Base-by-base conservation (phyloP, 768 basidiomycete genomes). In the Boletus rufocinnamomeus region DNA sequence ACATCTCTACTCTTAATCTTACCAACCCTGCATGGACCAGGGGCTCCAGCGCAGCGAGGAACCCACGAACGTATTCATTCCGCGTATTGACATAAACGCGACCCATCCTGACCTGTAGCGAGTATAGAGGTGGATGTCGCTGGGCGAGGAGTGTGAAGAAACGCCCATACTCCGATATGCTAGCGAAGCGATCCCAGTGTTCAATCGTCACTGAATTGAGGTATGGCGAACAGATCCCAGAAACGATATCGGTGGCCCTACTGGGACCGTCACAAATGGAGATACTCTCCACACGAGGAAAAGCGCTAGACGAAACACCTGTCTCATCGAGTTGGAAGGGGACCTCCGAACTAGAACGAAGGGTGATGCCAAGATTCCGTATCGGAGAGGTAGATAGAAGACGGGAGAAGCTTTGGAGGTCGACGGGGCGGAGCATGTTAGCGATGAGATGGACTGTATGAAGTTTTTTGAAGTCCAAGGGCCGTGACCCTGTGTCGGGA, bases 371-470 rank as follows among this genome's bases (percentile, higher is more conserved):
- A 17, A 62, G 53, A 30, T 50, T 47, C 21, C 17, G 27, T 23
- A 63, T 52, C 6, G 56, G 62, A 23, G 56, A 54, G 10, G 50
- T 3, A 21, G 60, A 58, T 14, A 62, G 46, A 35, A 63, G 60
- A 4, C 21, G 45, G 14, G 46, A 58, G 46, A 63, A 54, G 38
- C 38, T 57, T 16, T 21, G 43, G 41, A 58, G 40, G 27, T 63
- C 62, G 7, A 17, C 50, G 3, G 60, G 35, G n/a, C 38, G 62
- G n/a, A 63, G 40, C 46, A 61, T 50, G 32, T 58, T 38, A 25
- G 56, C 48, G 10, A 47, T 28, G 17, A 62, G 52, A 27, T 52
- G 48, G 45, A 62, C 60, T 5, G 50, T 62, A 9, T 38, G 38
- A 38, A 38, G 38, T 7, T 38, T 38, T 17, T 38, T 58, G 62